Percentiles rank a stretch among this genome's conserved stretches.
These are phyloP conservation scores for Paragyromitra xinjiangensis DNA, from an alignment of 495 filamentous ascomycete species.

Conservation along the genomic window DNA sequence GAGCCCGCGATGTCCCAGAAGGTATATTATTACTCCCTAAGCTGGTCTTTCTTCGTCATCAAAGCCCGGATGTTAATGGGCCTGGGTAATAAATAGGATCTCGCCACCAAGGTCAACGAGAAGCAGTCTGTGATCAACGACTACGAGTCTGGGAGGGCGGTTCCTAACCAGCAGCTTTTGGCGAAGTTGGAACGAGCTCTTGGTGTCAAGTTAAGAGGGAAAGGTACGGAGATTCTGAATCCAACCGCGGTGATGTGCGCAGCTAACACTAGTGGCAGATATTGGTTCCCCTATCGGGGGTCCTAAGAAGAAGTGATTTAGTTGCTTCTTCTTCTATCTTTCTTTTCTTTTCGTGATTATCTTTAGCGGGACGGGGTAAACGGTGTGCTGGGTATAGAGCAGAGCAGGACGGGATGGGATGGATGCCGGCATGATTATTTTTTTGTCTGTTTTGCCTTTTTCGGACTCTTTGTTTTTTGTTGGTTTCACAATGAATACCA, in stretches of 20 bases:
- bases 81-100: constrained; percentile 62
- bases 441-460: constrained; percentile 17
- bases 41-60: neutral
- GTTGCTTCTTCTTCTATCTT: constrained; percentile 33
- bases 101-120: constrained; percentile 93
- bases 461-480: constrained; percentile 14
- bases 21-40: constrained; percentile 45
- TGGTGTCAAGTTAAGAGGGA: constrained; percentile 82
- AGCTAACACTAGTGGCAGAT: constrained; percentile 39
- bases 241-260: neutral
- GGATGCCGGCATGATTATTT: neutral
- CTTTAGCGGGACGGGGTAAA: constrained; percentile 50
- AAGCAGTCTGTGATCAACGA: constrained; percentile 80
- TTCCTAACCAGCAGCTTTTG: constrained; percentile 86
- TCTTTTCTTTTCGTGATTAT: constrained; percentile 37
- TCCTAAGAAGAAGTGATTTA: constrained; percentile 55
- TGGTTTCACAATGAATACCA: constrained; percentile 1
- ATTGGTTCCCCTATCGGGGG: constrained; percentile 55
- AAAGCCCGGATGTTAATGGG: constrained; percentile 16
- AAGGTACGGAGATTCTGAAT: constrained; percentile 30
- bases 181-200: constrained; percentile 81
- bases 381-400: constrained; percentile 39
- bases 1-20: constrained; percentile 95
- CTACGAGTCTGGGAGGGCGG: constrained; percentile 82
- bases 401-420: neutral